These are phyloP conservation scores for Cercospora sesami DNA, from an alignment of 2,329 filamentous ascomycete genomes.

Conservation along the genomic window DNA sequence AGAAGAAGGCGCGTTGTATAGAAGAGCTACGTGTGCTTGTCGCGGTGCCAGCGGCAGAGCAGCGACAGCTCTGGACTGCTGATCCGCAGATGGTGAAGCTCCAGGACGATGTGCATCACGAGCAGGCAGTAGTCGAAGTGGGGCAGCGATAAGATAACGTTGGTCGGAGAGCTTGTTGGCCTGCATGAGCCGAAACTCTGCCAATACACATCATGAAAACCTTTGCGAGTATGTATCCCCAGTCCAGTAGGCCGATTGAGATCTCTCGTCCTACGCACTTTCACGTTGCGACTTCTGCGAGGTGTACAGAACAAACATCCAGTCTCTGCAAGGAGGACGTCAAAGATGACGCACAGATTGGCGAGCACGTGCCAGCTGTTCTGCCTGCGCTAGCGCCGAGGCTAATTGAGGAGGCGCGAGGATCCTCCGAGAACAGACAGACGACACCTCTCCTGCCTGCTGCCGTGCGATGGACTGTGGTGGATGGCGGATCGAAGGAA, in stretches of 20 bases:
- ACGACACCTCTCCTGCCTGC: slow-evolving; percentile 12
- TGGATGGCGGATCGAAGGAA: slow-evolving; percentile 47
- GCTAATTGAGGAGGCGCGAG: neutral
- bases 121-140: neutral
- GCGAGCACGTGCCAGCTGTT: neutral
- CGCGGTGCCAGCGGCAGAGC: neutral
- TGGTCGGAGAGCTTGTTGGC: neutral
- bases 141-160: neutral
- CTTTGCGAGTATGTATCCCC: neutral
- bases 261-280: neutral
- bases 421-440: neutral
- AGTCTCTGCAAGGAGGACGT: neutral
- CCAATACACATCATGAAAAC: neutral
- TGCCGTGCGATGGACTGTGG: slow-evolving; percentile 26
- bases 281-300: neutral
- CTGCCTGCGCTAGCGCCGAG: neutral
- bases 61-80: neutral
- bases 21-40: neutral
- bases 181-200: neutral
- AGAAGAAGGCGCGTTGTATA: neutral
- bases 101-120: neutral
- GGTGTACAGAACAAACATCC: neutral
- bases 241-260: neutral
- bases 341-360: neutral
- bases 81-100: neutral